Base-by-base conservation (phyloP, 106 monocot species). In the Allium fistulosum region DNA sequence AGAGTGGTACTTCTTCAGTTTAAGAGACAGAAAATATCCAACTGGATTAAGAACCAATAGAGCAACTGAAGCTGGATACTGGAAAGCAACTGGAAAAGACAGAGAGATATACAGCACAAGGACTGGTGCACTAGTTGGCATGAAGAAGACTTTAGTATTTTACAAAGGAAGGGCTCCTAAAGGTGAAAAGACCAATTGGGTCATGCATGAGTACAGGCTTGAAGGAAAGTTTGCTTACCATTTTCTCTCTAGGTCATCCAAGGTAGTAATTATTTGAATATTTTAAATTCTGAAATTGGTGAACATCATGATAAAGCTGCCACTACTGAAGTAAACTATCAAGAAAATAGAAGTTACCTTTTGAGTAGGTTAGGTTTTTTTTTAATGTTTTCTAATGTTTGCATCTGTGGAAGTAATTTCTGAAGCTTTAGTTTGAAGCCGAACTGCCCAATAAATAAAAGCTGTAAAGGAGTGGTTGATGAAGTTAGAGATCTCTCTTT, bases 141-240 rank as follows among this genome's bases (percentile, higher is more conserved):
- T 97, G 96, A 97, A 97, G 92, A 97, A 97, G 84, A 97, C 96
- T 1, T 76, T 97, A 45, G 96, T 97, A 37, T 97, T 97, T 75
- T 97, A 97, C 80, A 77, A 74, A 55, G 96, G 96, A 60, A 88
- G 96, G 59, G 96, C 96, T 7, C 96, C 96, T 17, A 97, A 97
- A 67, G 96, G 96, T 3, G 88, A 86, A 82, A 97, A 97, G 88
- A 97, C 78, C 76, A 88, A 86, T 74, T 97, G 96, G 96, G 96
- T 97, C 51, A 97, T 97, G 96, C 96, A 97, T 61, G 96, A 97
- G 68, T 97, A 97, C 58, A 67, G 96, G 13, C 74, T 97, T 7
- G 96, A 97, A 37, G 96, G 96, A 16, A 88, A 80, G 61, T 91
- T 86, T 57, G 83, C 83, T 53, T 92, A 92, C 61, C 92, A 97